phyloP scores from a whole-genome alignment of 2,329 filamentous ascomycete genomes.

The Neonectria ditissima region DNA sequence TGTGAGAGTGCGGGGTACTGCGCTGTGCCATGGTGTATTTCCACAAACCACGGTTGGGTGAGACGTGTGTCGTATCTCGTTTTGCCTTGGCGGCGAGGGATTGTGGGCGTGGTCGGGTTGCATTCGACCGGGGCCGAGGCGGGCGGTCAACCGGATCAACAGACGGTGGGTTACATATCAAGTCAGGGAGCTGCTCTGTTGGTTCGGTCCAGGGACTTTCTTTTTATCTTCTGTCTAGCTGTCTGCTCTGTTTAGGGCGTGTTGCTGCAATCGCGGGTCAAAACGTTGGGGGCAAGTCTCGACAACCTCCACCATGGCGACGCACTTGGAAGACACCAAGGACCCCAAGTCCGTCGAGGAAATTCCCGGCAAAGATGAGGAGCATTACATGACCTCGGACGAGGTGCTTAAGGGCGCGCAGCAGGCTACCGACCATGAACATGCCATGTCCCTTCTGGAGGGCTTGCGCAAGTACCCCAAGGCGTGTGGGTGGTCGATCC shows the following conservation, averaged over 20 bases:
- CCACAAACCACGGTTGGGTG: conserved; percentile 5
- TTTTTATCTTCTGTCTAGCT: no score
- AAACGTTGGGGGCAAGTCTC: no score
- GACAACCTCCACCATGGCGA: conserved; percentile 19
- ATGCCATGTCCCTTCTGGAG: conserved; percentile 46
- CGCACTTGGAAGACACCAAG: conserved; percentile 33
- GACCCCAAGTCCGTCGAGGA: conserved; percentile 25
- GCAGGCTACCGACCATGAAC: conserved; percentile 40
- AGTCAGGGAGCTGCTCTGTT: neutral
- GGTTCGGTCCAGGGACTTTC: neutral
- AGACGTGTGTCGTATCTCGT: no score
- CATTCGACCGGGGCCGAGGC: conserved; percentile 13
- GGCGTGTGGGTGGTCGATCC: conserved; percentile 52
- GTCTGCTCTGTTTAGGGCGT: no score
- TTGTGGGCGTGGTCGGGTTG: conserved; percentile 8
- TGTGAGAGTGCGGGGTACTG: neutral
- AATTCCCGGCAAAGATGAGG: conserved; percentile 29
- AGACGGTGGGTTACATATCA: neutral
- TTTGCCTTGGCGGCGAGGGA: neutral
- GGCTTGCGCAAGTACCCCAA: conserved; percentile 55
- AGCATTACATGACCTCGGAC: conserved; percentile 20
- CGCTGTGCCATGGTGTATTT: neutral
- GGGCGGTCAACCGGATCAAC: neutral
- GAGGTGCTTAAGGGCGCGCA: conserved; percentile 34
- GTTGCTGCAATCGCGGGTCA: no score